Base-by-base conservation (phyloP, 352 stramenopile genomes). In the Globisporangium megalacanthum region DNA sequence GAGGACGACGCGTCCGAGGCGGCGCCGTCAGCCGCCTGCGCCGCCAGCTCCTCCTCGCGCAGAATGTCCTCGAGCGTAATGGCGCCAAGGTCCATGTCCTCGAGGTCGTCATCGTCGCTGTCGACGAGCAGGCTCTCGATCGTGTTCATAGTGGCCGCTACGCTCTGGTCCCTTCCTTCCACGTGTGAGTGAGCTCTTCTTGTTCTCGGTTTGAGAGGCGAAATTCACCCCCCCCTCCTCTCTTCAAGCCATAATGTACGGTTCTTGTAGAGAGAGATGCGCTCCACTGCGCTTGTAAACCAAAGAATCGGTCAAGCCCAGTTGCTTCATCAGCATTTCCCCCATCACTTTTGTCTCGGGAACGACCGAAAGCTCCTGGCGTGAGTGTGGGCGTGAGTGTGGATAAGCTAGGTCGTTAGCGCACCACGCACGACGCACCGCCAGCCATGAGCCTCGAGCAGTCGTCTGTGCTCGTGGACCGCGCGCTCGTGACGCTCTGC, bases 1-100 rank as follows among this genome's bases (percentile, higher is more conserved):
- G 56, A 31, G 13, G 44, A 22, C n/a, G 42, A 10, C 42, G 42
- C 11, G 13, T 14, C 13, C 14, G 42, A 47, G 3, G 42, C 7
- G n/a, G 42, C 42, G 42, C 42, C 62, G 35, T 46, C 59, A n/a
- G 50, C 64, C 8, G 70, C 72, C 22, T 31, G 19, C 44, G 66
- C 46, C 61, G 73, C 75, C 35, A 85, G 66, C 58, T 84, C 78
- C 50, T 90, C 79, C 45, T 90, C 80, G 46, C 75, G 70, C 46
- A 90, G 58, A 59, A 90, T 90, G 52, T 88, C 76, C 55, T 90
- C 80, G 20, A 90, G 66, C 50, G 77, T 88, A 54, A 90, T 86
- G 56, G 68, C 54, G 15, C 70, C 75, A 48, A 90, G 69, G 58
- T 88, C 80, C 52, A 87, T 29, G 49, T 89, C 79, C 10, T 66